phyloP scores from a whole-genome alignment of 208 protist genomes.

The Leishmania martiniquensis region DNA sequence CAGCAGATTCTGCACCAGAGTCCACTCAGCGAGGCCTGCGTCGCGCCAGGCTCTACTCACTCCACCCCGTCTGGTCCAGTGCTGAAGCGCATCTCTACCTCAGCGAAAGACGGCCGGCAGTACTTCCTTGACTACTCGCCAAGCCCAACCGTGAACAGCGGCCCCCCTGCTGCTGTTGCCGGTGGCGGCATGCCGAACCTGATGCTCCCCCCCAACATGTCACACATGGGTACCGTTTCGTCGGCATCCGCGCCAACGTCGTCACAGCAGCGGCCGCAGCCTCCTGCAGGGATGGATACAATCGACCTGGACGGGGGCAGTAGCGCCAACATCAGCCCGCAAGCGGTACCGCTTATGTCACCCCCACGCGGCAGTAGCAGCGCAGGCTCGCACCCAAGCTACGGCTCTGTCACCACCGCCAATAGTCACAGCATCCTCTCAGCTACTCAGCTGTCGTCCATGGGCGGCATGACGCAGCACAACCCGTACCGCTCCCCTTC shows the following conservation, averaged over 20 bases:
- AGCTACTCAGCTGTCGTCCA: neutral
- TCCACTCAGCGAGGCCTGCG: constrained; percentile 1
- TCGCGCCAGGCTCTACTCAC: constrained; percentile 17
- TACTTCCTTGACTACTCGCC: constrained; percentile 46
- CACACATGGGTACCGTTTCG: constrained; percentile 2
- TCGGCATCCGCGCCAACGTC: constrained; percentile 15
- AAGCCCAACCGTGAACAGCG: constrained; percentile 10
- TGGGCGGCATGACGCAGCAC: constrained; percentile 16
- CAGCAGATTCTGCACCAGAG: constrained; percentile 16
- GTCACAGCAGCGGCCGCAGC: neutral
- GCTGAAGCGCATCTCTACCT: constrained; percentile 32
- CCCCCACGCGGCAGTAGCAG: constrained; percentile 31
- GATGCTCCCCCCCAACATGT: constrained; percentile 32
- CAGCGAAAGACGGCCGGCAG: constrained; percentile 36
- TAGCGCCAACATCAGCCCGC: constrained; percentile 18
- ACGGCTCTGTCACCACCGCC: neutral
- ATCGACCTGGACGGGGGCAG: constrained; percentile 12
- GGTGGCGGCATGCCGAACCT: constrained; percentile 29
- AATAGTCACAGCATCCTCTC: neutral
- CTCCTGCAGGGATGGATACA: neutral
- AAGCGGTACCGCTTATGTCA: constrained; percentile 25
- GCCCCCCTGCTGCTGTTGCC: constrained; percentile 1
- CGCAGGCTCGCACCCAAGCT: constrained; percentile 1
- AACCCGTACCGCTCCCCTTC: constrained; percentile 28
- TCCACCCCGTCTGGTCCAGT: constrained; percentile 31